Base-by-base conservation (phyloP, 2,329 filamentous ascomycete species). In the Clarireedia homoeocarpa region DNA sequence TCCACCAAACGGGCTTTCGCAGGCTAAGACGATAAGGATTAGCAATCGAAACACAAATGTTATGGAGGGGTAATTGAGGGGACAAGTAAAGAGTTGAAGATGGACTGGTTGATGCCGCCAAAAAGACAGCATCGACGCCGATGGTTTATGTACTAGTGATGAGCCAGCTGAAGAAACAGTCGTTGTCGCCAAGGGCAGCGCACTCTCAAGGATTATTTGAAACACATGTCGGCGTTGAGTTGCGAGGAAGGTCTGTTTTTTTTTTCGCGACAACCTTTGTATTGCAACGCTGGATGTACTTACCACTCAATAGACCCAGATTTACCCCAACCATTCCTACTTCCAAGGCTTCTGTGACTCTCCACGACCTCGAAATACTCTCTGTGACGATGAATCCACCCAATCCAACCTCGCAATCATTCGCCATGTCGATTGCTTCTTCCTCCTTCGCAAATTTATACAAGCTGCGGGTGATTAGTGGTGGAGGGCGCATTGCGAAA, bases 341-440 rank as follows among this genome's bases (percentile, higher is more conserved):
- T 86, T 69, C 92, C 86, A 38, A 92, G 73, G 90, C 17, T 86
- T 69, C 92, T 86, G 36, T 92, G 73, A 27, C 77, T 75, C 72
- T 87, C 73, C 40, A 81, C 76, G 6, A 84, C 72, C 66, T 77
- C 73, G 23, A 85, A 59, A 65, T 86, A 78, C 17, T 30, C 49
- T 74, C 71, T 14, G 80, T 90, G 77, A 88, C 96, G 75, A 96
- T 95, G 75, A 96, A 96, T 0, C 89, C 91, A 0, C 91, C 91
- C 45, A 96, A 78, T 1, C 92, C 92, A 39, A 96, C 91, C 53
- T 91, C 84, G 1, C 88, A 79, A 47, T 75, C 71, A 72, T 96
- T 96, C 4, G 91, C 91, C 62, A 91, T 73, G 57, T 80, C 75
- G 26, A 96, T 83, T 4, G 95, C 91, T 66, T 96, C 91, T 51